Conservation (phyloP, 2,329 filamentous ascomycete species). For the Epichloe sp. region DNA sequence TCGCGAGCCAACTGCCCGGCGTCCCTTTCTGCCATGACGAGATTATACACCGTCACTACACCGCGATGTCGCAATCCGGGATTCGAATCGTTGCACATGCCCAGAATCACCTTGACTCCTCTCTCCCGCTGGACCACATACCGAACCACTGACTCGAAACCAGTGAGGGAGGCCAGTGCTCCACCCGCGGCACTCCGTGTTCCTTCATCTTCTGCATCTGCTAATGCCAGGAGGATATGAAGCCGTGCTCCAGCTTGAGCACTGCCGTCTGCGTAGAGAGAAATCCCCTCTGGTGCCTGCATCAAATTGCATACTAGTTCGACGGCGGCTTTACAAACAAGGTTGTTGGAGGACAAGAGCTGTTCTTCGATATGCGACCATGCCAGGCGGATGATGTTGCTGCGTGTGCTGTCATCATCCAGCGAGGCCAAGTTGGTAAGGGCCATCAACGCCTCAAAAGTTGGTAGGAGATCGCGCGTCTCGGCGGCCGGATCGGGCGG, state of each 20-base stretch:
- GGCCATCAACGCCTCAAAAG: conserved; percentile 82
- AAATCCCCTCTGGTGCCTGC: conserved; percentile 51
- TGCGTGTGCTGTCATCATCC: conserved; percentile 51
- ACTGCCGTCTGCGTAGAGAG: conserved; percentile 54
- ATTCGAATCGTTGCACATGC: conserved; percentile 59
- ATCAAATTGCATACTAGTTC: conserved; percentile 89
- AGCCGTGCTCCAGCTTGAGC: conserved; percentile 59
- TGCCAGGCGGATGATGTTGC: conserved; percentile 57
- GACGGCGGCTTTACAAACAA: conserved; percentile 70
- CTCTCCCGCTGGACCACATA: conserved; percentile 58
- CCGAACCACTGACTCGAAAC: conserved; percentile 60
- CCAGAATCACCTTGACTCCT: conserved; percentile 67
- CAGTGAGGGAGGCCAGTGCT: conserved; percentile 71
- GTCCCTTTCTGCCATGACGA: conserved; percentile 54
- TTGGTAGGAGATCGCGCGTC: conserved; percentile 67
- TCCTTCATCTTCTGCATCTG: conserved; percentile 68
- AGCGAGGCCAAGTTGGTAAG: conserved; percentile 86
- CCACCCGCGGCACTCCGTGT: conserved; percentile 79
- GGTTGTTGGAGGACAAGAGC: conserved; percentile 59
- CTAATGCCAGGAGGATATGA: conserved; percentile 74
- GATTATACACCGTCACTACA: conserved; percentile 60
- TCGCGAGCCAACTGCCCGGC: conserved; percentile 47
- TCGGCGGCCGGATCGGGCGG: conserved; percentile 47
- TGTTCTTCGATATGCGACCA: conserved; percentile 75
- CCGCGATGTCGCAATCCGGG: conserved; percentile 61